phyloP scores from a whole-genome alignment of 2,329 filamentous ascomycete genomes.

The Penicillium sp. region DNA sequence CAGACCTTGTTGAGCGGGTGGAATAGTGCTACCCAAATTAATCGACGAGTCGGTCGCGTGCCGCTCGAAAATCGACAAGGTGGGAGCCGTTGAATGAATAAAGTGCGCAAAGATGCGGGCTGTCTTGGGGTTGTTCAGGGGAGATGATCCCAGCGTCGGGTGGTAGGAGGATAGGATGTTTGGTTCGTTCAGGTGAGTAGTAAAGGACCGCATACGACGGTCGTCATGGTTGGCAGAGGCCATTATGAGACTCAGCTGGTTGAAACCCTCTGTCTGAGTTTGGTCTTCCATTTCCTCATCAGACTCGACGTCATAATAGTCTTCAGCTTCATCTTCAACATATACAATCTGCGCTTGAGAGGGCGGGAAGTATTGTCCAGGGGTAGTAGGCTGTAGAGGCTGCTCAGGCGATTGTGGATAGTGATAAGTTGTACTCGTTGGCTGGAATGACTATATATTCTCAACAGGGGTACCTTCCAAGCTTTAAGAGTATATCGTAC shows the following conservation, averaged over 20 bases:
- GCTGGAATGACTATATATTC: not conserved
- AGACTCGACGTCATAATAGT: constrained; percentile 62
- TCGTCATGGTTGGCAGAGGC: constrained; percentile 46
- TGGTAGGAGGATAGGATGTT: constrained; percentile 64
- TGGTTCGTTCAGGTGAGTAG: constrained; percentile 48
- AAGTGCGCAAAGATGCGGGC: constrained; percentile 89
- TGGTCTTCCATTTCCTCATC: constrained; percentile 57
- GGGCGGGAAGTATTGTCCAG: constrained; percentile 9
- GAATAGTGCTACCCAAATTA: constrained; percentile 63
- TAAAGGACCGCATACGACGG: constrained; percentile 51
- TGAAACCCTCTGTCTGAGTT: constrained; percentile 34
- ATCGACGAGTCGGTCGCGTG: constrained; percentile 72
- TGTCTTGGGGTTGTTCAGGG: constrained; percentile 76
- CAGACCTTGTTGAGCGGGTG: constrained; percentile 57
- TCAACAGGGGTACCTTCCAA: not conserved
- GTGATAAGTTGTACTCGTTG: constrained; percentile 9
- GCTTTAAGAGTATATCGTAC: not conserved
- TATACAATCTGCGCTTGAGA: constrained; percentile 31
- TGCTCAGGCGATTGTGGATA: constrained; percentile 10
- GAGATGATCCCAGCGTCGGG: constrained; percentile 65
- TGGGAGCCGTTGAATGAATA: constrained; percentile 81
- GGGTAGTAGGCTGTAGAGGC: not conserved
- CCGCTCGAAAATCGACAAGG: constrained; percentile 83
- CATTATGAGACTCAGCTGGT: constrained; percentile 46
- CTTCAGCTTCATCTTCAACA: constrained; percentile 59